Evolutionary conservation across 2,329 filamentous ascomycete genomes (phyloP).

Genomic region (Boeremia exigua): DNA sequence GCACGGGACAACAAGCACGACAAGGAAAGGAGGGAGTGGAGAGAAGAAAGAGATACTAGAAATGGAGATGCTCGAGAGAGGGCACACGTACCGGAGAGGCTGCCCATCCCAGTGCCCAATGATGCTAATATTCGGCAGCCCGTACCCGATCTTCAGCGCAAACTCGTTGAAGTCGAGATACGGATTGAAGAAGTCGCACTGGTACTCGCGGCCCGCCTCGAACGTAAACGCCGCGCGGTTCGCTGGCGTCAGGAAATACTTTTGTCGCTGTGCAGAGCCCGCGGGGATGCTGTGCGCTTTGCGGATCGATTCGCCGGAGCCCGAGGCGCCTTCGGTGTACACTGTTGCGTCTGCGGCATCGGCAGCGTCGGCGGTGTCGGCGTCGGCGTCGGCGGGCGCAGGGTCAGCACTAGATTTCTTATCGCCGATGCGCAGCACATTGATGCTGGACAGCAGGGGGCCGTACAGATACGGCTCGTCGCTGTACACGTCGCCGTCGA

Average conservation of each 20-base stretch:
- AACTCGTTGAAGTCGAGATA: constrained; percentile 89
- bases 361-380: constrained; percentile 53
- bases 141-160: constrained; percentile 60
- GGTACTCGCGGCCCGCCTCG: constrained; percentile 66
- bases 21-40: too few species aligned
- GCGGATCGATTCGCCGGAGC: constrained; percentile 51
- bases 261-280: constrained; percentile 58
- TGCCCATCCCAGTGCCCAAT: constrained; percentile 84
- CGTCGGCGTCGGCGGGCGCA: constrained; percentile 55
- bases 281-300: constrained; percentile 50
- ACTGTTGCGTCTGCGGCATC: constrained; percentile 63
- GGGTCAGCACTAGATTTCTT: constrained; percentile 51
- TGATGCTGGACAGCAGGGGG: constrained; percentile 79
- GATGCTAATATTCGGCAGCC: constrained; percentile 75
- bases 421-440: constrained; percentile 71
- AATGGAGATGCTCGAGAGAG: too few species aligned
- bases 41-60: too few species aligned
- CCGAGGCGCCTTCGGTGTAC: constrained; percentile 60
- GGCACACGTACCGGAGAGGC: constrained; percentile 68
- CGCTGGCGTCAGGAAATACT: constrained; percentile 64
- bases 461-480: constrained; percentile 88
- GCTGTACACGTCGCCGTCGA: constrained; percentile 88
- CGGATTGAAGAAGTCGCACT: constrained; percentile 83
- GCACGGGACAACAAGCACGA: too few species aligned
- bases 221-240: constrained; percentile 65